Conservation (phyloP, 1,284 basidiomycete genomes). For the Irpex lacteus region DNA sequence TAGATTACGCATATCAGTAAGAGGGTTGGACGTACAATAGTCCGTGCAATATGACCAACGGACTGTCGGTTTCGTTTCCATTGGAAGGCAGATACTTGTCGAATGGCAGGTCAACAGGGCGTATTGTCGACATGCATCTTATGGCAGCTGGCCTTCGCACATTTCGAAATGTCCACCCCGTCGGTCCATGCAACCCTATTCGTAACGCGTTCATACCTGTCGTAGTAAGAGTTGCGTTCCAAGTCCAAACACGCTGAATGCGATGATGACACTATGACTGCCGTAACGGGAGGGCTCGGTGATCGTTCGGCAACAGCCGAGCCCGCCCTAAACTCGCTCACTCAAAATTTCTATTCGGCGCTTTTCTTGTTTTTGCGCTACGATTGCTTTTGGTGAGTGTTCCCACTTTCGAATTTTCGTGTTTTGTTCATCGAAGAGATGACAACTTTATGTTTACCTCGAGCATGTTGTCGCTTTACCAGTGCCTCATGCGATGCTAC, state of each 20-base stretch:
- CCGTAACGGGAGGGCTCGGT: neutral
- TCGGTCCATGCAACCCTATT: neutral
- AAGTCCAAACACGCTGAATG: neutral
- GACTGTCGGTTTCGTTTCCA: conserved; percentile 37
- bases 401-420: neutral
- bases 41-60: conserved; percentile 67
- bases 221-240: neutral
- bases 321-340: conserved; percentile 17
- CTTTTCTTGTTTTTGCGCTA: neutral
- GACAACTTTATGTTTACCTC: conserved; percentile 43
- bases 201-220: neutral
- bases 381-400: conserved; percentile 21
- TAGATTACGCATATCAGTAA: neutral
- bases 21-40: conserved; percentile 49
- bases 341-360: conserved; percentile 15
- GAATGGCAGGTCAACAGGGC: conserved; percentile 41
- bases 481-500: conserved; percentile 47
- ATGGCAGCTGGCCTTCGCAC: neutral
- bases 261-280: neutral
- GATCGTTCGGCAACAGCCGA: conserved; percentile 9
- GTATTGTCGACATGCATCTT: neutral
- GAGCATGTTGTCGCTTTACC: conserved; percentile 50
- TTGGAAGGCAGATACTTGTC: conserved; percentile 39
- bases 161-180: neutral
- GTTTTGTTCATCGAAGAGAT: conserved; percentile 44